These are phyloP conservation scores for Camellia lanceoleosa DNA, from an alignment of 148 eudicot genomes.

Conservation along the genomic window DNA sequence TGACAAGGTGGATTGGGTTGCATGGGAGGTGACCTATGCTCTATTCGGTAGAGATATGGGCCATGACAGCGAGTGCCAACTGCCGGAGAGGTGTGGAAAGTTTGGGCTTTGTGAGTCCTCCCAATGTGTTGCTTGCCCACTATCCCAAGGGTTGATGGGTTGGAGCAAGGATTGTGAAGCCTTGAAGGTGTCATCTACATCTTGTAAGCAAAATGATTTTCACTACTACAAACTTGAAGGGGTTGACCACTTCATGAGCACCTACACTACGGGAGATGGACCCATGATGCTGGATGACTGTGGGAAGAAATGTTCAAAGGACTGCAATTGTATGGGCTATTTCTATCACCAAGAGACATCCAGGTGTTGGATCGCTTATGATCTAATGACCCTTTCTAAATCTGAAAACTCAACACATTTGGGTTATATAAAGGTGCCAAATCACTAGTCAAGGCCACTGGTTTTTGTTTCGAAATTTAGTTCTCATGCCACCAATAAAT, in stretches of 20 bases:
- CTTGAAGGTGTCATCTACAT: constrained; percentile 25
- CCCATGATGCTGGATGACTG: constrained; percentile 32
- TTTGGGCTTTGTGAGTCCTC: constrained; percentile 59
- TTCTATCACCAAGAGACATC: constrained; percentile 44
- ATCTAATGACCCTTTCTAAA: constrained; percentile 47
- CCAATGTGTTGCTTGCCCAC: constrained; percentile 67
- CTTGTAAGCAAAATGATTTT: constrained; percentile 31
- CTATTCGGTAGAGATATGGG: constrained; percentile 28
- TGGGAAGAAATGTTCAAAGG: constrained; percentile 40
- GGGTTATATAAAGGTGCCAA: constrained; percentile 41
- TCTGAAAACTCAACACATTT: constrained; percentile 33
- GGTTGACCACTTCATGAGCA: constrained; percentile 45
- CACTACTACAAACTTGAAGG: constrained; percentile 54
- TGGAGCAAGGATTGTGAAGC: constrained; percentile 54
- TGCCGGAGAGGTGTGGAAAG: constrained; percentile 46
- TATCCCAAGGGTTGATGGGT: constrained; percentile 45
- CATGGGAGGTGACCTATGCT: constrained; percentile 50
- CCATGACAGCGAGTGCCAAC: constrained; percentile 36
- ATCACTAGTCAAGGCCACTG: background rate
- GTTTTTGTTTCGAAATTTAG: background rate
- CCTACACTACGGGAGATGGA: constrained; percentile 44
- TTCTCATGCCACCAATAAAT: background rate
- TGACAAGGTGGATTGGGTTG: constrained; percentile 19
- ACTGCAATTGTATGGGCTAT: constrained; percentile 64
- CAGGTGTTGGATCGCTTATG: constrained; percentile 57